A percentile compares a stretch with the other conserved stretches of the same genome.
Conservation (phyloP, 192 early-diverging fungal species). For the Linnemannia hyalina region DNA sequence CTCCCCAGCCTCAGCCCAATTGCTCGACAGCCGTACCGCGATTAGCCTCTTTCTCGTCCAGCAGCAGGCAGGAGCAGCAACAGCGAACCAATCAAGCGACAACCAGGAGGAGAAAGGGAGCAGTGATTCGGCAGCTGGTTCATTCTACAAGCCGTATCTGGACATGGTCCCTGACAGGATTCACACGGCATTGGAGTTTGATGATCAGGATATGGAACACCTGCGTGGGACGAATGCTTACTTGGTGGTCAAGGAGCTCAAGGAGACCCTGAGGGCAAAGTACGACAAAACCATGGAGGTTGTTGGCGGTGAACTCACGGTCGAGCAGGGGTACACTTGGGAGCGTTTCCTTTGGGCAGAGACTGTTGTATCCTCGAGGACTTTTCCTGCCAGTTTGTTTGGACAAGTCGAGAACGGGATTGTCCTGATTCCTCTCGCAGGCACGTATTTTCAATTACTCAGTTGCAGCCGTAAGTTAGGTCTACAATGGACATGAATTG, state of each 20-base stretch:
- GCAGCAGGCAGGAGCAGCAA: slow-evolving; percentile 35
- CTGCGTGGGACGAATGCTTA: slow-evolving; percentile 69
- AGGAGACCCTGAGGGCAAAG: slow-evolving; percentile 37
- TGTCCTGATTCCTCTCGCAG: slow-evolving; percentile 70
- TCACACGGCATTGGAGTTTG: slow-evolving; percentile 69
- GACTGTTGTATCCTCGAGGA: slow-evolving; percentile 65
- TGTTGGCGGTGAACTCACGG: slow-evolving; percentile 32
- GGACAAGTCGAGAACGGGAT: slow-evolving; percentile 45
- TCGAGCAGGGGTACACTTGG: slow-evolving; percentile 40
- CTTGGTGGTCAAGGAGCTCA: slow-evolving; percentile 59
- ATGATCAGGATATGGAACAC: slow-evolving; percentile 58
- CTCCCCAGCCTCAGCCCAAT: slow-evolving; percentile 16
- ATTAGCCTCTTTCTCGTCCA: slow-evolving; percentile 67
- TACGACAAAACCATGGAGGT: slow-evolving; percentile 46
- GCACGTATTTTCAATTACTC: not conserved
- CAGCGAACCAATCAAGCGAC: not conserved
- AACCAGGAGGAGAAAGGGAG: not conserved
- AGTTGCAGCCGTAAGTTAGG: not conserved
- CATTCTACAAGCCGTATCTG: slow-evolving; percentile 74
- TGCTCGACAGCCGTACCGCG: slow-evolving; percentile 52
- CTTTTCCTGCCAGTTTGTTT: slow-evolving; percentile 71
- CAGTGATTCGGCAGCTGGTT: slow-evolving; percentile 21
- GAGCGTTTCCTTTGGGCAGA: slow-evolving; percentile 73
- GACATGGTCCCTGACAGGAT: slow-evolving; percentile 67
- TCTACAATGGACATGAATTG: not conserved